Base-by-base conservation (phyloP, 805 yeast species). In the Lipomyces mesembrius region DNA sequence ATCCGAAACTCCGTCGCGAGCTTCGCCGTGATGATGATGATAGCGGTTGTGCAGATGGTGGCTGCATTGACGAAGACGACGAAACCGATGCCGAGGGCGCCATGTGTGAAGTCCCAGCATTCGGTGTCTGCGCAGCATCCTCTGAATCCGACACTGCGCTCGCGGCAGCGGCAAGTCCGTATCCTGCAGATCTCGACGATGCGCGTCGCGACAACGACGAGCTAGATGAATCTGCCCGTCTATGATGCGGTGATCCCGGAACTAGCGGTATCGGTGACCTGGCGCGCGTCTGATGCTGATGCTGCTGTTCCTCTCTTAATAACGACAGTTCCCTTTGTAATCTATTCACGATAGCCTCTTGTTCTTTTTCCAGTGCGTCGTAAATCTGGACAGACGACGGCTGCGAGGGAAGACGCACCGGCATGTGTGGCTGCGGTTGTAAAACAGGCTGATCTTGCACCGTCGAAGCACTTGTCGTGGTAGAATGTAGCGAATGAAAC, bases 321-420 rank as follows among this genome's bases (percentile, higher is more conserved):
- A 71, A 65, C 32, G 80, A 80, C 46, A 89, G 87, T 74, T 88
- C 91, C 62, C 84, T 83, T 85, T 87, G 88, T 54, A 88, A 78
- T 75, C 83, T 84, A 73, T 88, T 78, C 22, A 88, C 92, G 29
- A 88, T 87, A 2, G 90, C 91, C 73, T 89, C 93, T 75, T 89
- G 92, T 76, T 89, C 92, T 61, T 87, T 81, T 72, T 89, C 93
- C 87, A 89, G 67, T 25, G 75, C 74, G 61, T 77, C 79, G 57
- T 67, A 74, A 2, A 76, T 85, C 46, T 75, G 70, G 27, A 58
- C 66, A 8, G 69, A 60, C 25, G 65, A 60, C 34, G 68, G 70
- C 59, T 60, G 70, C 5, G 70, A 53, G 5, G 70, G 70, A 32
- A 67, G 56, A 43, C 70, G 54, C n/a, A 51, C 55, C 14, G 70